phyloP scores from a whole-genome alignment of 805 yeast genomes.

The Ogataea methanolica region DNA sequence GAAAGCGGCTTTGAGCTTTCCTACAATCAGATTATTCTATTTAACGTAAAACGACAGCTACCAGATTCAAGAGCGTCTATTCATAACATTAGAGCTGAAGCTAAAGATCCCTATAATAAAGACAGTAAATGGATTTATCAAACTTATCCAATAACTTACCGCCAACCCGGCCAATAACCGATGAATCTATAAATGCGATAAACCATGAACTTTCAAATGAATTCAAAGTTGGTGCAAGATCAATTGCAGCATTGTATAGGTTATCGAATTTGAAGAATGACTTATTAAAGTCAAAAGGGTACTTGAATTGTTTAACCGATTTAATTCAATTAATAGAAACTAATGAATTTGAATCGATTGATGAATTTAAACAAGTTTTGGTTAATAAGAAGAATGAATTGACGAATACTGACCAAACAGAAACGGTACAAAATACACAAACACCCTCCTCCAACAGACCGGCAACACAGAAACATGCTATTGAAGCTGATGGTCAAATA shows the following conservation, averaged over 20 bases:
- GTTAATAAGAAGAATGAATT: slow-evolving; percentile 27
- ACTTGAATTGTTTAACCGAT: slow-evolving; percentile 58
- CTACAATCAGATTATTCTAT: no score
- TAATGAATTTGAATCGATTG: slow-evolving; percentile 25
- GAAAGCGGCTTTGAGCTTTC: no score
- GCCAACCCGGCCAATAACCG: slow-evolving; percentile 43
- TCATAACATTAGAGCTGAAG: no score
- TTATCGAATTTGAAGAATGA: slow-evolving; percentile 50
- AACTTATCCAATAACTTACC: slow-evolving; percentile 55
- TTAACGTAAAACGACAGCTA: no score
- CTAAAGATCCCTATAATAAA: no score
- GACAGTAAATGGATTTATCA: slow-evolving; percentile 51
- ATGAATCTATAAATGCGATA: slow-evolving; percentile 42
- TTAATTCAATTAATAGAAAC: slow-evolving; percentile 26
- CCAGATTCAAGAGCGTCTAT: no score
- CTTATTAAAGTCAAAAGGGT: slow-evolving; percentile 50
- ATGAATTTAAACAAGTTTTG: slow-evolving; percentile 35
- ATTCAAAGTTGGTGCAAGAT: slow-evolving; percentile 66
- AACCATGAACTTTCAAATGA: slow-evolving; percentile 54
- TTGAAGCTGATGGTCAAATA: not conserved
- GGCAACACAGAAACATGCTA: not conserved
- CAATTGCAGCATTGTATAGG: slow-evolving; percentile 64
- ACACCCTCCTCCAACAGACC: not conserved
- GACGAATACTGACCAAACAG: slow-evolving; percentile 4
- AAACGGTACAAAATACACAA: not conserved